A percentile compares a stretch with the other conserved stretches of the same genome.
Conservation (phyloP, 208 protist genomes). For the Leishmania mexicana region DNA sequence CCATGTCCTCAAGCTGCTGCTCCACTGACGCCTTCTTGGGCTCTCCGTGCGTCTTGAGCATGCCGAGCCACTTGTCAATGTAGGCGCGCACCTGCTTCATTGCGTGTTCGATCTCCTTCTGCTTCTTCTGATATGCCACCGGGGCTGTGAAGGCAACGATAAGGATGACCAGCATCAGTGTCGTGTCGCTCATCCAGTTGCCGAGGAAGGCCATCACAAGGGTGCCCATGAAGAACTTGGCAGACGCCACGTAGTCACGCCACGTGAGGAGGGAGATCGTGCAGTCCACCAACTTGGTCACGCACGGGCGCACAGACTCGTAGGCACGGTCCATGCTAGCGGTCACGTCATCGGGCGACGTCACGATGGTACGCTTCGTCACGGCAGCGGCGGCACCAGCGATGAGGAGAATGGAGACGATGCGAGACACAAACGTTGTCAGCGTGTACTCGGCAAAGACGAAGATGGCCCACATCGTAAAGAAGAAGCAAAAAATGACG, state of each 20-base stretch:
- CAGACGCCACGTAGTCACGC: constrained; percentile 51
- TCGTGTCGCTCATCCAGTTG: constrained; percentile 74
- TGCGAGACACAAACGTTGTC: constrained; percentile 69
- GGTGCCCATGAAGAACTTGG: constrained; percentile 47
- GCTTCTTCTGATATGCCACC: constrained; percentile 74
- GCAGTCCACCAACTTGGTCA: constrained; percentile 32
- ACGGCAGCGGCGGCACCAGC: constrained; percentile 33
- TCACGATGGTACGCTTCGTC: constrained; percentile 33
- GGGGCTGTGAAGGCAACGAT: constrained; percentile 58
- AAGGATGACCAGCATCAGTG: constrained; percentile 42
- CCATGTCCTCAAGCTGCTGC: constrained; percentile 29
- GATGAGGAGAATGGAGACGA: constrained; percentile 48
- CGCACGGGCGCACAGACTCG: constrained; percentile 50
- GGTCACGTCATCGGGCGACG: constrained; percentile 49
- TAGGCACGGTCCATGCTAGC: constrained; percentile 48
- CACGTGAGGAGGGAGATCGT: constrained; percentile 59
- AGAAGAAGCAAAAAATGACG: constrained; percentile 34
- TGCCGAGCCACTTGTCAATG: constrained; percentile 55
- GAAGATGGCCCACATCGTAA: constrained; percentile 63
- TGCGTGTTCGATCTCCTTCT: constrained; percentile 57
- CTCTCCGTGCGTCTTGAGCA: constrained; percentile 37
- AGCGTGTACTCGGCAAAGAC: constrained; percentile 75
- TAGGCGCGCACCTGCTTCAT: constrained; percentile 30
- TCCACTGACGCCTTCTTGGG: constrained; percentile 27
- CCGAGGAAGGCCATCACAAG: constrained; percentile 65